A percentile compares a stretch with the other conserved stretches of the same genome.
phyloP scores from a whole-genome alignment of 176 grass and related monocot species.

The Aegilops sharonensis region DNA sequence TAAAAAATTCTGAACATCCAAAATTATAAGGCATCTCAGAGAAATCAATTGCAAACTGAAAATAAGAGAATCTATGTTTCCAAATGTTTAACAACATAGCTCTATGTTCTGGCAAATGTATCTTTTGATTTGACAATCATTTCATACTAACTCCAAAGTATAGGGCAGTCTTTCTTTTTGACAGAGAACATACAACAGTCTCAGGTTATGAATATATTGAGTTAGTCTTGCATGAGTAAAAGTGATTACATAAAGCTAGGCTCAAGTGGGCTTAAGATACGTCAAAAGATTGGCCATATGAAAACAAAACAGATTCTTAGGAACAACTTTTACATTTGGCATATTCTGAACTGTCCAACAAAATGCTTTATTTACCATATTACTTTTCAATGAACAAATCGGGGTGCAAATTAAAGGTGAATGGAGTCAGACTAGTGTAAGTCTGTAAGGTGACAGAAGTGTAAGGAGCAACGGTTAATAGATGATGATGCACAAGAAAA shows the following conservation, averaged over 20 bases:
- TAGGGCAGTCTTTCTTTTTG: not conserved
- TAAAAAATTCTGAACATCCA: not conserved
- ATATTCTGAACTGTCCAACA: not conserved
- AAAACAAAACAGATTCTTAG: not conserved
- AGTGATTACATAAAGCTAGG: not conserved
- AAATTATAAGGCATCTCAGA: conserved; percentile 1
- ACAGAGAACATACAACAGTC: not conserved
- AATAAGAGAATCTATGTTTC: not conserved
- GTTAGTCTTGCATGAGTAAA: not conserved
- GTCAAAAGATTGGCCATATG: not conserved
- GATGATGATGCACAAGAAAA: not conserved
- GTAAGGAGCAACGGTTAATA: not conserved
- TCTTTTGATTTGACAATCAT: not conserved
- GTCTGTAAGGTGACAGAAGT: conserved; percentile 1
- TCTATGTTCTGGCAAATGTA: not conserved
- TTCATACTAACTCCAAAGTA: not conserved
- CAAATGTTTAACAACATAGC: not conserved
- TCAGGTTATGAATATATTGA: not conserved
- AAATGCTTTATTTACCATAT: conserved; percentile 4
- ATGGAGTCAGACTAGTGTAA: not conserved
- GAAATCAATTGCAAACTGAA: not conserved
- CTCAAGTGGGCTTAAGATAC: not conserved
- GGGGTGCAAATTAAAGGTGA: not conserved
- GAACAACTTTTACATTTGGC: not conserved
- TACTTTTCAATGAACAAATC: not conserved